A percentile compares a stretch with the other conserved stretches of the same genome.
Evolutionary conservation across 768 basidiomycete species (phyloP).

Genomic region (Collybia mongolica): DNA sequence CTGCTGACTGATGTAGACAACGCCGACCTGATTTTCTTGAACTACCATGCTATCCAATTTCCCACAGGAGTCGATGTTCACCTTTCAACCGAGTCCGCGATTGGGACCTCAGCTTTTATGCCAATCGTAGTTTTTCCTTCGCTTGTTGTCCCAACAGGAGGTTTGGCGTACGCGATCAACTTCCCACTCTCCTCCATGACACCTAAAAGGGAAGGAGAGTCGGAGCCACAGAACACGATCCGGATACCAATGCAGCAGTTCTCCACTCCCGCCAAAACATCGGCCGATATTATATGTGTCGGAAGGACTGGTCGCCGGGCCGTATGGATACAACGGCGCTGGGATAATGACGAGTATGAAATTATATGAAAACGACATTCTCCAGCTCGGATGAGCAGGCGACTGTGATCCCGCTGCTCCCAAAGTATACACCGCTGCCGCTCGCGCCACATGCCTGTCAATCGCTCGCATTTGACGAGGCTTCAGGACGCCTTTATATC

Average conservation of each 20-base stretch:
- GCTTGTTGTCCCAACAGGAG: constrained; percentile 9
- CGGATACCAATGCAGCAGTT: constrained; percentile 2
- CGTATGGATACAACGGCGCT: constrained; percentile 52
- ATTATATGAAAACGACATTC: constrained; percentile 53
- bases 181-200: constrained; percentile 11
- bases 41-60: constrained; percentile 5
- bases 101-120: constrained; percentile 6
- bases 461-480: constrained; percentile 55
- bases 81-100: constrained; percentile 15
- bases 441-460: constrained; percentile 46
- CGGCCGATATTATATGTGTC: constrained; percentile 26
- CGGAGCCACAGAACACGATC: neutral
- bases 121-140: constrained; percentile 20
- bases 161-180: constrained; percentile 15
- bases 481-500: constrained; percentile 48
- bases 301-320: constrained; percentile 45
- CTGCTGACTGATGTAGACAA: neutral
- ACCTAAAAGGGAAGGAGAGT: neutral
- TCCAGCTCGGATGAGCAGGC: constrained; percentile 26
- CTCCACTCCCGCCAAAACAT: constrained; percentile 9
- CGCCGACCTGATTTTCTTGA: neutral
- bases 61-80: constrained; percentile 15
- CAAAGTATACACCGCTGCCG: constrained; percentile 46
- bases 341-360: constrained; percentile 45
- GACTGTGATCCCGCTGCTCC: constrained; percentile 31